Percentiles rank a stretch among this genome's conserved stretches.
These are phyloP conservation scores for Lactuca saligna DNA, from an alignment of 129 eudicot genomes.

Conservation along the genomic window DNA sequence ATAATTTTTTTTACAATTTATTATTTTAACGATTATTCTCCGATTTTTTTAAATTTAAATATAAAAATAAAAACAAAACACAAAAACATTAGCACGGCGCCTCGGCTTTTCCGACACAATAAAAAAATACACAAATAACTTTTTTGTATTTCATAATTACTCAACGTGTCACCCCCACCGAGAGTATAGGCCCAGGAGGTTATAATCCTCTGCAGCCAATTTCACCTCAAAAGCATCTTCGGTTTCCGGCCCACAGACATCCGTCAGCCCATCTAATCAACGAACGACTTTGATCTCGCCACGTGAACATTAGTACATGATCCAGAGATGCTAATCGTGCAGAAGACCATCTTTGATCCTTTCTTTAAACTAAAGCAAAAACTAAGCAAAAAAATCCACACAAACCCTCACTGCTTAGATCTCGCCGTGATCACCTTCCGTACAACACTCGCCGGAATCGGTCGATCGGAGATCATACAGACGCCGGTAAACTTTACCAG, in stretches of 20 bases:
- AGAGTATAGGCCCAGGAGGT: constrained; percentile 14
- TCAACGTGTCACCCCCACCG: constrained; percentile 19
- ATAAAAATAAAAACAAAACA: background rate
- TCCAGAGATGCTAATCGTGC: constrained; percentile 23
- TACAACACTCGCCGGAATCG: constrained; percentile 33
- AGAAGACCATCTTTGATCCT: constrained; percentile 23
- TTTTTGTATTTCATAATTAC: background rate
- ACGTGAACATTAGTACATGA: constrained; percentile 22
- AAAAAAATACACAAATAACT: background rate
- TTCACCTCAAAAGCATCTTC: background rate
- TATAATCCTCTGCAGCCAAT: constrained; percentile 18
- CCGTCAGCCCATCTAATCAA: constrained; percentile 10
- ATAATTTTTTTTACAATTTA: no score
- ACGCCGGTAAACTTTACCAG: constrained; percentile 16
- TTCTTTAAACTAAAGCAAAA: constrained; percentile 19
- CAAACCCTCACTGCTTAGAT: constrained; percentile 35
- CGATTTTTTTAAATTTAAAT: no score
- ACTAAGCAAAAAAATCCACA: background rate
- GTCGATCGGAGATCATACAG: constrained; percentile 17
- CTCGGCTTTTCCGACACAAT: background rate
- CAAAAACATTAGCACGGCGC: background rate
- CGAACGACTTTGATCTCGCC: constrained; percentile 29
- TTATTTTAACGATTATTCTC: no score
- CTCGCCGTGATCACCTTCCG: constrained; percentile 45
- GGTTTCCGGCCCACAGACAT: constrained; percentile 18